phyloP scores from a whole-genome alignment of 441 rosid species.

The Euphorbia celastroides region DNA sequence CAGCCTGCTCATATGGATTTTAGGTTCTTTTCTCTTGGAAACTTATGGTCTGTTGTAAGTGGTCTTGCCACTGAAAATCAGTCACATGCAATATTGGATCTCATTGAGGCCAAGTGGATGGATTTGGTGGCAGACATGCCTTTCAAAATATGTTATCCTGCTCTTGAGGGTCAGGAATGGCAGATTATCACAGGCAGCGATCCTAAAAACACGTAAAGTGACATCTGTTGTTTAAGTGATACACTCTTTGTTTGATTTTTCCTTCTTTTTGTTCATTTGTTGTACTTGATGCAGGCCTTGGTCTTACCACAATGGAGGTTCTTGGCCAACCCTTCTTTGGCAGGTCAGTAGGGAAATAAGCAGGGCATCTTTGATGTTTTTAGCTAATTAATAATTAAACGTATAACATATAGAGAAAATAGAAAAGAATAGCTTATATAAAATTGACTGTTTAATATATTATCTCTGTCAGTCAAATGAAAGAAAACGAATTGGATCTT shows the following conservation, averaged over 20 bases:
- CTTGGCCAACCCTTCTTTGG: constrained; percentile 92
- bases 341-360: constrained; percentile 47
- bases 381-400: no score
- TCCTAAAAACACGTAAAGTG: constrained; percentile 83
- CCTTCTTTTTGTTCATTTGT: not conserved
- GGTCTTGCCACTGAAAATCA: constrained; percentile 70
- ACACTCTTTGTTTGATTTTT: not conserved
- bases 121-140: constrained; percentile 91
- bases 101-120: constrained; percentile 77
- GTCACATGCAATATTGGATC: constrained; percentile 80
- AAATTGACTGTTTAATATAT: no score
- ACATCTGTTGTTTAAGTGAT: not conserved
- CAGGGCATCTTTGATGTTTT: no score
- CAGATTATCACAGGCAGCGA: constrained; percentile 86
- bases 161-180: constrained; percentile 93
- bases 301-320: constrained; percentile 91
- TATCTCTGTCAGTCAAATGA: no score
- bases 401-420: no score
- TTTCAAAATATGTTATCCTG: constrained; percentile 86
- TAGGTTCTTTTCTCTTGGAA: constrained; percentile 81
- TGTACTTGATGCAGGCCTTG: constrained; percentile 57
- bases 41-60: constrained; percentile 74
- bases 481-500: no score
- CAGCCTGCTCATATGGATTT: constrained; percentile 98
- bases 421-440: no score